Evolutionary conservation across 148 eudicot genomes (phyloP), one percentile per base, ranked within the genome.

Genomic region (Rhododendron simsii): DNA sequence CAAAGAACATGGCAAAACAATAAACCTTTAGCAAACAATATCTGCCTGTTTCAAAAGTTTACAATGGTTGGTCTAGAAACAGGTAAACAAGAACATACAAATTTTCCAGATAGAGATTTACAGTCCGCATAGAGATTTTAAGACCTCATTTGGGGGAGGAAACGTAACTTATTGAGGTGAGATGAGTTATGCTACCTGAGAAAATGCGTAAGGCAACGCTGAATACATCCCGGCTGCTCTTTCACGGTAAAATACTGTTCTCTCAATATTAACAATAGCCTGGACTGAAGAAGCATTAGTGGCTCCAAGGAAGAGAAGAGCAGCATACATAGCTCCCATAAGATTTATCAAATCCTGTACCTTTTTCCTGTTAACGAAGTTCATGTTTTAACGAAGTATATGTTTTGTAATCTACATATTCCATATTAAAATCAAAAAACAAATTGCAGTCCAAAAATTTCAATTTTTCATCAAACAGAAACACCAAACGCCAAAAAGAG

Each of bases 211-310:
- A 69, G 93, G 92, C 90, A 91, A 63, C 83, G 89, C 88, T 85
- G 92, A 92, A 57, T 87, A 92, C 93, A 90, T 92, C 71, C 93
- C 92, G 0, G 93, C 93, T 73, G 91, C 92, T 90, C 86, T 92
- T 84, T 92, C 93, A 13, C 93, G 88, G 76, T 92, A 92, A 59
- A 92, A 92, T 9, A 90, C 92, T 23, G 92, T 89, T 86, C 93
- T 89, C 80, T 92, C 93, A 0, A 92, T 81, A 39, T 85, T 86
- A 15, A 92, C 91, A 15, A 92, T 88, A 23, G 91, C 63, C 84
- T 88, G 93, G 15, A 92, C 91, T 0, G 90, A 88, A 8, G 91
- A 85, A 67, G 89, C 86, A 61, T 89, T 90, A 44, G 91, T 88
- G 80, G 90, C 93, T 37, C 93, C 92, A 44, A 92, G 92, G 81